Conservation (phyloP, 495 filamentous ascomycete genomes). For the Penicillium samsonianum region DNA sequence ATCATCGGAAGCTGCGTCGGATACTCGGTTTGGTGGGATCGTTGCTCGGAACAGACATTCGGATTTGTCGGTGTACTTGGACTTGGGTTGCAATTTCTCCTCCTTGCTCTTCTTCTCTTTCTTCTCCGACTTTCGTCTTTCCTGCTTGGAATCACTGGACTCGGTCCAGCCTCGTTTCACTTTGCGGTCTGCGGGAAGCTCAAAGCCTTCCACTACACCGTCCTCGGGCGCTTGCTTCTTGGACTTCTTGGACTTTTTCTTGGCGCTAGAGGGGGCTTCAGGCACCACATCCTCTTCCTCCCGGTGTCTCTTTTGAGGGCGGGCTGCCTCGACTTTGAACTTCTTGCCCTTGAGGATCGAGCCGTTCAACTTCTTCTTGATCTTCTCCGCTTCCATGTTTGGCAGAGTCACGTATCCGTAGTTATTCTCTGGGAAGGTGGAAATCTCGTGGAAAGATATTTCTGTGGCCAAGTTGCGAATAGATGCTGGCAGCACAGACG, state of each 20-base stretch:
- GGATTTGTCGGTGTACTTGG: constrained; percentile 74
- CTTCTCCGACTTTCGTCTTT: constrained; percentile 47
- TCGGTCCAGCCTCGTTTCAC: constrained; percentile 93
- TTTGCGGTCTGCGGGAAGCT: constrained; percentile 70
- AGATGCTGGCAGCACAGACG: constrained; percentile 65
- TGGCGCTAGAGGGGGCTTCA: constrained; percentile 34
- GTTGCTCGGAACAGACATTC: constrained; percentile 85
- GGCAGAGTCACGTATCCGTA: constrained; percentile 91
- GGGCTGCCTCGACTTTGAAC: constrained; percentile 77
- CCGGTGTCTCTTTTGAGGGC: constrained; percentile 54
- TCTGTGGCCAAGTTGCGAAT: constrained; percentile 67
- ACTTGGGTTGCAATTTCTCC: constrained; percentile 60
- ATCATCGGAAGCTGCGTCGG: constrained; percentile 29
- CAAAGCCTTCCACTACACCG: constrained; percentile 65
- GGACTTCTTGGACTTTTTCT: constrained; percentile 58
- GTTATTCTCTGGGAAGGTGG: constrained; percentile 83
- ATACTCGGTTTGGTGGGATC: constrained; percentile 60
- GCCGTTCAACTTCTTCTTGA: constrained; percentile 92
- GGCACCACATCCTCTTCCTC: constrained; percentile 32
- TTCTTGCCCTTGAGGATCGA: constrained; percentile 82
- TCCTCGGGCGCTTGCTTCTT: constrained; percentile 62
- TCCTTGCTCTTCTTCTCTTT: constrained; percentile 56
- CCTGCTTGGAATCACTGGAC: constrained; percentile 53
- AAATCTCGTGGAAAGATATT: constrained; percentile 78
- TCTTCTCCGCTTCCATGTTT: constrained; percentile 74